Conservation (phyloP, 192 early-diverging fungal species). For the Umbelopsis ramanniana region DNA sequence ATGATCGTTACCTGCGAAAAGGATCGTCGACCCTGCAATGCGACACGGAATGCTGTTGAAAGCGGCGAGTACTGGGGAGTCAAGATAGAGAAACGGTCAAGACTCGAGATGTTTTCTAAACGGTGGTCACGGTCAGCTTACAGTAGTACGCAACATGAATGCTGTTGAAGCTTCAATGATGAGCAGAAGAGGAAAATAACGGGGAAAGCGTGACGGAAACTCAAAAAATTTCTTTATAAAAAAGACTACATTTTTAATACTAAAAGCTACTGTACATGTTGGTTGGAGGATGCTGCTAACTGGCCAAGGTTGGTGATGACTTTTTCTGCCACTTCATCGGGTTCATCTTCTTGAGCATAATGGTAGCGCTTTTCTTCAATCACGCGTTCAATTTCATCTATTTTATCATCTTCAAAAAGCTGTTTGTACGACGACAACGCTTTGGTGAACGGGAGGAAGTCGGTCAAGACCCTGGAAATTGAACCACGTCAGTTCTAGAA, state of each 20-base stretch:
- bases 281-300: not conserved
- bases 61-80: not conserved
- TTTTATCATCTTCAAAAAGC: not conserved
- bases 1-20: not conserved
- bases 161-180: constrained; percentile 19
- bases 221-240: not conserved
- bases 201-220: not conserved
- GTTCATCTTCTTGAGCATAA: constrained; percentile 44
- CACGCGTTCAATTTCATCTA: constrained; percentile 35
- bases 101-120: not conserved
- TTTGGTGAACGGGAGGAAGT: constrained; percentile 3
- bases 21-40: not conserved
- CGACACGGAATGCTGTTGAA: constrained; percentile 5
- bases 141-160: not conserved
- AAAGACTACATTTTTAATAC: not conserved
- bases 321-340: constrained; percentile 24
- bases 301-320: constrained; percentile 20
- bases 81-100: not conserved
- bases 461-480: constrained; percentile 19
- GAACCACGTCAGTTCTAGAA: not conserved
- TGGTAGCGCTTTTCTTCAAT: constrained; percentile 40
- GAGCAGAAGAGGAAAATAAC: not conserved
- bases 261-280: not conserved
- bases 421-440: not conserved
- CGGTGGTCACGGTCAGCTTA: not conserved